Base-by-base conservation (phyloP, 2,329 filamentous ascomycete genomes). In the Ramularia collo-cygni region DNA sequence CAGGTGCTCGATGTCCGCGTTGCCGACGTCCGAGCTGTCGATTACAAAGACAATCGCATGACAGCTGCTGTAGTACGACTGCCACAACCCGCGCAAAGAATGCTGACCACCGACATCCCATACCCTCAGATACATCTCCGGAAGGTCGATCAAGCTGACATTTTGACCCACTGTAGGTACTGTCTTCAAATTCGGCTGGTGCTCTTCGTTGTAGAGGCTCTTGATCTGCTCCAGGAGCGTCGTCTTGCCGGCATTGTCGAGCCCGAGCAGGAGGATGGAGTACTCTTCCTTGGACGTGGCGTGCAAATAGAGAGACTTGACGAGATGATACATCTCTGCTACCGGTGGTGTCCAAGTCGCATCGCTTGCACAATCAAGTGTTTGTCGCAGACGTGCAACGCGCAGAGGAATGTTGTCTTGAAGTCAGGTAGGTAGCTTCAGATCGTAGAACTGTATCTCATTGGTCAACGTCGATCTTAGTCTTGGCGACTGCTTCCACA, bases 271-370 rank as follows among this genome's bases (percentile, higher is more conserved):
- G 60, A 96, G 86, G 58, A 95, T 86, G 15, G 90, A 95, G 73
- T 95, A 96, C 71, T 96, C 90, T 92, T 96, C 89, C 77, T 95
- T 96, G 68, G 87, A 94, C 13, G 90, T 96, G 42, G 87, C 90
- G 63, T 95, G 86, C 57, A 92, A 78, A 68, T 96, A 98, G 43
- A 98, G 74, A 44, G 87, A 89, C 65, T 95, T 95, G 59, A 86
- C 81, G 55, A 98, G 80, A 69, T 96, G 90, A 70, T 95, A 96
- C 90, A 95, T 95, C 33, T 45, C 42, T 35, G 35, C 43, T 45
- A 40, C 27, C 35, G 29, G 38, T 33, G 28, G 34, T 19, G 16
- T 19, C 39, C 36, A 28, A 27, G 19, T 26, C 30, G 32, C 33
- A 38, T 13, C 19, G 16, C 31, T 13, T 8, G 8, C 7, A n/a